Conservation (phyloP, 768 basidiomycete genomes). For the Russula vinacea region DNA sequence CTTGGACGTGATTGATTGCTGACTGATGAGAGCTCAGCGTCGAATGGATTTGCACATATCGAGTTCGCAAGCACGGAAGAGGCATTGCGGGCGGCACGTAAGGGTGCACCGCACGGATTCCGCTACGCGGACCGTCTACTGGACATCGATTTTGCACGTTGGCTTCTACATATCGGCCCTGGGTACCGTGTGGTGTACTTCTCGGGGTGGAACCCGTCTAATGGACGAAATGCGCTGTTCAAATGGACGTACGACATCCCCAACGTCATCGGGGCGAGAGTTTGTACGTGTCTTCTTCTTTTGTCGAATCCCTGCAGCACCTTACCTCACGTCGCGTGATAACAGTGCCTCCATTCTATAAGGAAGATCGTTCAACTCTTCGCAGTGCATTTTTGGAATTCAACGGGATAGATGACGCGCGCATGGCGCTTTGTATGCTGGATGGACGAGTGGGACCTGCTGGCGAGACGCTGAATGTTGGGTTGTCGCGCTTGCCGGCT, state of each 20-base stretch:
- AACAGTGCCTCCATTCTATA: constrained; percentile 5
- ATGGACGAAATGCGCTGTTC: background rate
- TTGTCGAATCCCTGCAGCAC: no score
- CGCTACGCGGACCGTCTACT: constrained; percentile 15
- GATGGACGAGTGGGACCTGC: background rate
- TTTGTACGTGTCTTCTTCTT: no score
- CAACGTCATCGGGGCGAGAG: background rate
- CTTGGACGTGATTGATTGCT: background rate
- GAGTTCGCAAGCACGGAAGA: constrained; percentile 23
- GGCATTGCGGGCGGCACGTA: constrained; percentile 11
- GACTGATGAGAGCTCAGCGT: background rate
- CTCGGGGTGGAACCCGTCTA: constrained; percentile 11
- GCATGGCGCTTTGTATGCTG: background rate
- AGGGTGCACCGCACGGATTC: constrained; percentile 20
- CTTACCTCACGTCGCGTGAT: no score
- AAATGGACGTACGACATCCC: constrained; percentile 16
- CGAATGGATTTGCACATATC: constrained; percentile 20
- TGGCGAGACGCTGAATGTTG: background rate
- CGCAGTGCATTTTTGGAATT: background rate
- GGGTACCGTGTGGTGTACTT: constrained; percentile 12
- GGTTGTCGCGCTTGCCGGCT: constrained; percentile 1
- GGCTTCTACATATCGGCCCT: constrained; percentile 2
- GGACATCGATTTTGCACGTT: constrained; percentile 13
- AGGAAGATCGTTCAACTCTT: background rate
- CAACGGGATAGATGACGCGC: constrained; percentile 1